Percentiles rank a stretch among this genome's conserved stretches.
Conservation (phyloP, 176 grass and related monocot species). For the Puccinellia tenuiflora region DNA sequence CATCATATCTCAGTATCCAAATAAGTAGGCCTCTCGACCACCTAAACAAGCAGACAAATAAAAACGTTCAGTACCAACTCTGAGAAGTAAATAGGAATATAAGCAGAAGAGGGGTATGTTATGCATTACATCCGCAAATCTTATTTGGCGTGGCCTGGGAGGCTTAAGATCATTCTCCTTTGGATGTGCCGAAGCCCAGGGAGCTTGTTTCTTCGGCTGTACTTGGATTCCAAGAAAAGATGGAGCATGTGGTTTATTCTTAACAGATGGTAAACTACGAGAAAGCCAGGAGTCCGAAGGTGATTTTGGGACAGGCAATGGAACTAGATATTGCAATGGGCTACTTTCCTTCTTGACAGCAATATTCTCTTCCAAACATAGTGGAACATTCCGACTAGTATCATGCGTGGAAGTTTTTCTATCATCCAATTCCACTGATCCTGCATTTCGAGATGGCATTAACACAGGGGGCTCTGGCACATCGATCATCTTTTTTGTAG, state of each 20-base stretch:
- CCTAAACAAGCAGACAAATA: constrained; percentile 34
- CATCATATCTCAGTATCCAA: constrained; percentile 49
- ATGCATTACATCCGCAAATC: constrained; percentile 76
- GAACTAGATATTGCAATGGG: constrained; percentile 39
- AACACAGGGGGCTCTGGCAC: not conserved
- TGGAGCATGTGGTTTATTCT: constrained; percentile 45
- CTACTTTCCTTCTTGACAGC: constrained; percentile 25
- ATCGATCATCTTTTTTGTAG: not conserved
- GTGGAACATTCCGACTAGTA: not conserved
- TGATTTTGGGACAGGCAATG: constrained; percentile 77
- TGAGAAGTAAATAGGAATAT: not conserved
- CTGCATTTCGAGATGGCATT: not conserved
- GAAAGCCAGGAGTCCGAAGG: constrained; percentile 99
- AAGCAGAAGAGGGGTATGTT: not conserved
- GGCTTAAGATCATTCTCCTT: constrained; percentile 50
- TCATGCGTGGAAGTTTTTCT: not conserved
- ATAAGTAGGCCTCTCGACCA: constrained; percentile 44
- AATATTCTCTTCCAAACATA: constrained; percentile 10
- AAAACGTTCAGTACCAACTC: not conserved
- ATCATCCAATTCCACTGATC: constrained; percentile 19
- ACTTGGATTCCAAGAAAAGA: constrained; percentile 93
- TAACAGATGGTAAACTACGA: constrained; percentile 68
- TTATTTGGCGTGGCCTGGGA: constrained; percentile 44
- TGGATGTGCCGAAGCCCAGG: constrained; percentile 8
- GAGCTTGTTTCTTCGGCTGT: constrained; percentile 68